phyloP scores from a whole-genome alignment of 2,329 filamentous ascomycete genomes.

The Neonectria magnoliae region DNA sequence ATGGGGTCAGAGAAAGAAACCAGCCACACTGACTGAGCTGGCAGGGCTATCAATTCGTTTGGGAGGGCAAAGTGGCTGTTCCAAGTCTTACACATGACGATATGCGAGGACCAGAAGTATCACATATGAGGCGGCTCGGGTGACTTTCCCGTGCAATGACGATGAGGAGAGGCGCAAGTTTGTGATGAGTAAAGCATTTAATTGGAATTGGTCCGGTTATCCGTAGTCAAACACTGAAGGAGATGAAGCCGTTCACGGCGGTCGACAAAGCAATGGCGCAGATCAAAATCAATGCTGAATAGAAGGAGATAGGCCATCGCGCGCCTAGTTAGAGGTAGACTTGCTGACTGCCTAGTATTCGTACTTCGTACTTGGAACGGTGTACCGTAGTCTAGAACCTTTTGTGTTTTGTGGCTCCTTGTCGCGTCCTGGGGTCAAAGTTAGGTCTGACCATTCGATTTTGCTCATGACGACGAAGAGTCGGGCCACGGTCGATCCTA shows the following conservation, averaged over 20 bases:
- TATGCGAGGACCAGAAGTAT: background rate
- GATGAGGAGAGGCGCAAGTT: background rate
- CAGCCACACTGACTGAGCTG: conserved; percentile 23
- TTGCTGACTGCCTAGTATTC: background rate
- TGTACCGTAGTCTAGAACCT: background rate
- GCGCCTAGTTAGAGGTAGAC: too few relatives aligned
- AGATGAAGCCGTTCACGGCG: background rate
- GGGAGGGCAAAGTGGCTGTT: conserved; percentile 1
- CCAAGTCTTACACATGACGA: background rate
- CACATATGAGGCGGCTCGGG: background rate
- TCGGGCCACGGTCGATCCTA: conserved; percentile 34
- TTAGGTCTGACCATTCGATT: background rate
- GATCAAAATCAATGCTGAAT: background rate
- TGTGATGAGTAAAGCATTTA: background rate
- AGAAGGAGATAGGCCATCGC: background rate
- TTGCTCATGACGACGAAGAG: conserved; percentile 5
- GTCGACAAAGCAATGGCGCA: background rate
- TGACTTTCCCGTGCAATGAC: background rate
- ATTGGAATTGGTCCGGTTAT: background rate
- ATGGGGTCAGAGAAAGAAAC: conserved; percentile 5
- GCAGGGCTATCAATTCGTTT: background rate
- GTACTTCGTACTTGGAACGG: background rate
- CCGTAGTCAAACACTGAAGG: background rate
- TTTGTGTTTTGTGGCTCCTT: background rate
- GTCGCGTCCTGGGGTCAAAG: background rate